Percentiles rank a stretch among this genome's conserved stretches.
These are phyloP conservation scores for Scutellaria baicalensis DNA, from an alignment of 257 asterid genomes.

Conservation along the genomic window DNA sequence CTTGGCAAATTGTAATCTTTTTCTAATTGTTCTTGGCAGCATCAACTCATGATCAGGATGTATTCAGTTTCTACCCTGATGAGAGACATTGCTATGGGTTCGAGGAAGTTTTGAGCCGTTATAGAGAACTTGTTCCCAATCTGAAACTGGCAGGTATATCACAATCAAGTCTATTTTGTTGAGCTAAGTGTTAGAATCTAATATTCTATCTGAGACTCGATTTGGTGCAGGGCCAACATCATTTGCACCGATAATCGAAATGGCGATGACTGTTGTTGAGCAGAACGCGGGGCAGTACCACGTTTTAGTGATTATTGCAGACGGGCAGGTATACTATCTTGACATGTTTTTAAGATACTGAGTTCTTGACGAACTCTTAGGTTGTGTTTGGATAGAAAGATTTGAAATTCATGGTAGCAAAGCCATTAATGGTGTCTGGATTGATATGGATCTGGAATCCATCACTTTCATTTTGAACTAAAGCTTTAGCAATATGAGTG, in stretches of 20 bases:
- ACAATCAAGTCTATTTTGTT: background rate
- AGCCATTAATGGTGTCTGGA: too few species aligned
- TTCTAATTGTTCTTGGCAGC: constrained; percentile 35
- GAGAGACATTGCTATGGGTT: constrained; percentile 71
- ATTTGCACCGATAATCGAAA: constrained; percentile 85
- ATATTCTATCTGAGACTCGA: background rate
- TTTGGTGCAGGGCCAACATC: constrained; percentile 75
- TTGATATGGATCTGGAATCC: too few species aligned
- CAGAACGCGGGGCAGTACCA: constrained; percentile 84
- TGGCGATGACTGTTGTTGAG: constrained; percentile 82
- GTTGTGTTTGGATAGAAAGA: too few species aligned
- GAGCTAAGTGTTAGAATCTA: constrained; percentile 7
- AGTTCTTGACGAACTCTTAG: too few species aligned
- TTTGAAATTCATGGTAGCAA: too few species aligned
- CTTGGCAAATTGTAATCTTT: background rate
- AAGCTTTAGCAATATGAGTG: too few species aligned
- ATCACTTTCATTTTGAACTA: background rate
- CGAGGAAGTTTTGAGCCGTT: constrained; percentile 70
- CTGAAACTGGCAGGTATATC: constrained; percentile 69
- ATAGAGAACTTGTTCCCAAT: constrained; percentile 66
- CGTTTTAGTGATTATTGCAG: constrained; percentile 79
- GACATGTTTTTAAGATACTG: background rate
- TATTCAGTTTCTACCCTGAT: constrained; percentile 75
- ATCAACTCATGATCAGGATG: constrained; percentile 84
- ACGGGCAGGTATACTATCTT: constrained; percentile 64